These are phyloP conservation scores for Hamamelis virginiana DNA, from an alignment of 164 flowering plant genomes.

Conservation along the genomic window DNA sequence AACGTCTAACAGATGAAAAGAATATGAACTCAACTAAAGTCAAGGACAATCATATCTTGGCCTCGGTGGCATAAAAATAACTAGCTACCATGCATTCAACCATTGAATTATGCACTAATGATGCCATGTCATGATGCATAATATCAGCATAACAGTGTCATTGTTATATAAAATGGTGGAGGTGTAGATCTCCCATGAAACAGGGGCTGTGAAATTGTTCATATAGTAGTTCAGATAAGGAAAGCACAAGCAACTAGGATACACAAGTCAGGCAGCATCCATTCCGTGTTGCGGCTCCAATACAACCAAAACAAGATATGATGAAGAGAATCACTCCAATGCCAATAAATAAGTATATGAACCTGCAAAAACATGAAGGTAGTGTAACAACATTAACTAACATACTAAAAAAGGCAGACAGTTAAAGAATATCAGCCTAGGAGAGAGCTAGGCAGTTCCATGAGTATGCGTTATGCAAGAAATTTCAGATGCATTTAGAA, in stretches of 20 bases:
- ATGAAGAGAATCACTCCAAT: constrained; percentile 74
- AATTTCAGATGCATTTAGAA: not conserved
- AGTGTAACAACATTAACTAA: not conserved
- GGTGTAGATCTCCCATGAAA: not conserved
- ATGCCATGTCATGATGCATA: too few relatives aligned
- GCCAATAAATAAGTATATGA: constrained; percentile 77
- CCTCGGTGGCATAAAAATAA: not conserved
- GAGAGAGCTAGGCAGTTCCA: constrained; percentile 1
- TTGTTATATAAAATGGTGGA: not conserved
- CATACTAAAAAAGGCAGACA: not conserved
- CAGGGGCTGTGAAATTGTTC: not conserved
- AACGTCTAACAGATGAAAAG: not conserved
- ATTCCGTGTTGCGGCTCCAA: constrained; percentile 68
- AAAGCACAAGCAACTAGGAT: constrained; percentile 44
- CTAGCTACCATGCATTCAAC: too few relatives aligned
- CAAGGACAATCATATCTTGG: not conserved
- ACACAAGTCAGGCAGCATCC: constrained; percentile 90
- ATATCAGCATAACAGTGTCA: too few relatives aligned
- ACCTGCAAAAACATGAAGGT: constrained; percentile 57
- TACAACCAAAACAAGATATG: constrained; percentile 86
- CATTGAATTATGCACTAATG: too few relatives aligned
- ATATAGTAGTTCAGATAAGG: not conserved
- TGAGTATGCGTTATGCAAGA: not conserved
- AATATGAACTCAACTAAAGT: not conserved
- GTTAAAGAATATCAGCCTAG: not conserved